Conservation (phyloP, 2,329 filamentous ascomycete genomes). For the Neonectria hederae region DNA sequence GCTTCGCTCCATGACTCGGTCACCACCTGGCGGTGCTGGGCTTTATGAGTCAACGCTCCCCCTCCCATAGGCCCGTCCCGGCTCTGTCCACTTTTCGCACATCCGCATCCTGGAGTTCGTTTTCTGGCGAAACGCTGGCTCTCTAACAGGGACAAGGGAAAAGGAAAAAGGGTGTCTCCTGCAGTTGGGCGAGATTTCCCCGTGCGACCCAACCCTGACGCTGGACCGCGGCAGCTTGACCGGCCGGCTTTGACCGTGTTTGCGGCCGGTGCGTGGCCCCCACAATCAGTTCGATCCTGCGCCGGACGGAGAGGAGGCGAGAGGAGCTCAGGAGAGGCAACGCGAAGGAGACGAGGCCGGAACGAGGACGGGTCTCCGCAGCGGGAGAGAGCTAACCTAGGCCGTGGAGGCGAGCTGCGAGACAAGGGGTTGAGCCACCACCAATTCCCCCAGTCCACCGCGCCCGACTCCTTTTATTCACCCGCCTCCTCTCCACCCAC, state of each 20-base stretch:
- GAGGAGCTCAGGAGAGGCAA: not conserved
- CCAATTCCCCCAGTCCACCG: not conserved
- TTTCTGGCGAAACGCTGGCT: not conserved
- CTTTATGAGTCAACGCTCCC: slow-evolving; percentile 43
- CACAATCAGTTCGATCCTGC: not conserved
- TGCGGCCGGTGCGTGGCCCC: slow-evolving; percentile 7
- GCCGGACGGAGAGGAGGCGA: not conserved
- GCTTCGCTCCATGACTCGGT: slow-evolving; percentile 38
- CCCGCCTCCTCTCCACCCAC: slow-evolving; percentile 11
- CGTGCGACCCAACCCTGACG: not conserved
- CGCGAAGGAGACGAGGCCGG: not conserved
- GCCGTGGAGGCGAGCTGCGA: not conserved
- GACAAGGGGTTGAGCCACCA: too few relatives aligned
- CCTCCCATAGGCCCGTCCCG: slow-evolving; percentile 30
- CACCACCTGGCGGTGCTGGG: slow-evolving; percentile 20
- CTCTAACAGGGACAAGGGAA: not conserved
- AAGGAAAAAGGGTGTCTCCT: not conserved
- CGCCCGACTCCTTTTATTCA: slow-evolving; percentile 8
- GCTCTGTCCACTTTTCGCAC: slow-evolving; percentile 33
- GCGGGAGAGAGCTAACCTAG: not conserved
- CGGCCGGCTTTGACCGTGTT: not conserved
- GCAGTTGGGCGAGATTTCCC: not conserved
- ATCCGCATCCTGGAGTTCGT: slow-evolving; percentile 13
- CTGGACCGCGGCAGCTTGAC: not conserved
- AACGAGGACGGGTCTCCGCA: not conserved